phyloP scores from a whole-genome alignment of 2,329 filamentous ascomycete genomes.

The Teratosphaeriaceae sp. region DNA sequence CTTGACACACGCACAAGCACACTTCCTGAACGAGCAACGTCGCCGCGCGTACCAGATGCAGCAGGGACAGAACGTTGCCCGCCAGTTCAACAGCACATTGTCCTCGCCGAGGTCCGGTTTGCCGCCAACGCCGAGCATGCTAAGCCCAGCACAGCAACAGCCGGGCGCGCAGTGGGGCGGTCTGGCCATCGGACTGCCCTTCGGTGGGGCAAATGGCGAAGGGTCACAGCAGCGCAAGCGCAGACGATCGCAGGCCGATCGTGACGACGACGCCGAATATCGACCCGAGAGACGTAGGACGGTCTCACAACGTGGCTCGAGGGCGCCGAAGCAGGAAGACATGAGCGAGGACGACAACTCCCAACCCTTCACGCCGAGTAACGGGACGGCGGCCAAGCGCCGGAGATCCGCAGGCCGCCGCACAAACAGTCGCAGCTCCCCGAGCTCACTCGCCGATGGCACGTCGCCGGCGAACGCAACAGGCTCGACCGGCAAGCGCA shows the following conservation, averaged over 20 bases:
- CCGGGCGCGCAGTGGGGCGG: not conserved
- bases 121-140: not conserved
- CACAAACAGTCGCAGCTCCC: not conserved
- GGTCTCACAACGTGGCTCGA: constrained; percentile 10
- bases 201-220: not conserved
- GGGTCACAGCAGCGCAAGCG: constrained; percentile 6
- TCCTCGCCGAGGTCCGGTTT: not conserved
- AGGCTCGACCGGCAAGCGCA: not conserved
- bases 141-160: not conserved
- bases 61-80: not conserved
- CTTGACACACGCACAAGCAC: not conserved
- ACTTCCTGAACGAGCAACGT: not conserved
- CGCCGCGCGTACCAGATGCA: not conserved
- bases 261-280: constrained; percentile 5
- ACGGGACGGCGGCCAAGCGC: constrained; percentile 8
- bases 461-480: constrained; percentile 4
- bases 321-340: constrained; percentile 8
- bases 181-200: not conserved
- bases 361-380: constrained; percentile 3
- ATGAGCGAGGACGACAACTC: constrained; percentile 3
- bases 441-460: not conserved
- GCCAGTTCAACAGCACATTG: not conserved
- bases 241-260: constrained; percentile 2
- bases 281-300: not conserved
- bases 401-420: not conserved